A percentile compares a stretch with the other conserved stretches of the same genome.
Conservation (phyloP, 306 rosid species). For the Rosa chinensis region DNA sequence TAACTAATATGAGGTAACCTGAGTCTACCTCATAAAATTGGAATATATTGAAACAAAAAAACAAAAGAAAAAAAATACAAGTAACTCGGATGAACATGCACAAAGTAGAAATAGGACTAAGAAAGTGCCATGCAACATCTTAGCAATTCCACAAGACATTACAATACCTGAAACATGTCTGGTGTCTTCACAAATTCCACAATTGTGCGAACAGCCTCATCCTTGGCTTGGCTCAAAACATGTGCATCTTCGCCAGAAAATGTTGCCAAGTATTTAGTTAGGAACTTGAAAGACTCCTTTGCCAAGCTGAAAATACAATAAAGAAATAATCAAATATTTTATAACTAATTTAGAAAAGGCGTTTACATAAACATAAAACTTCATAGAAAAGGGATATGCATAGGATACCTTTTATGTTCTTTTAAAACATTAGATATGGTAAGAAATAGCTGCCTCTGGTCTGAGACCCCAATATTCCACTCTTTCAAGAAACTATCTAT, state of each 20-base stretch:
- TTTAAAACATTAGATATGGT: constrained; percentile 71
- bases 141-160: not conserved
- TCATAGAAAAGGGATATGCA: not conserved
- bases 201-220: constrained; percentile 81
- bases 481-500: constrained; percentile 88
- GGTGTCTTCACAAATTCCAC: constrained; percentile 85
- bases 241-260: constrained; percentile 73
- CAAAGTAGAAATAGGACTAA: not conserved
- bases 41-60: not conserved
- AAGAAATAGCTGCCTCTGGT: constrained; percentile 74
- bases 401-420: constrained; percentile 75
- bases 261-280: constrained; percentile 71
- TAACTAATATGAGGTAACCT: not conserved
- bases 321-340: constrained; percentile 7
- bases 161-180: constrained; percentile 76
- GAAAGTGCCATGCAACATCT: not conserved
- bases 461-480: constrained; percentile 76
- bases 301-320: constrained; percentile 50
- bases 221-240: constrained; percentile 74
- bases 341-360: not conserved
- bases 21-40: not conserved
- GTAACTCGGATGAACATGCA: not conserved
- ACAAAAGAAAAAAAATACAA: not conserved
- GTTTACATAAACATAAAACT: not conserved
- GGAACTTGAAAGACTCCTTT: constrained; percentile 78